Conservation (phyloP, 805 yeast genomes). For the Schwanniomyces sp. region DNA sequence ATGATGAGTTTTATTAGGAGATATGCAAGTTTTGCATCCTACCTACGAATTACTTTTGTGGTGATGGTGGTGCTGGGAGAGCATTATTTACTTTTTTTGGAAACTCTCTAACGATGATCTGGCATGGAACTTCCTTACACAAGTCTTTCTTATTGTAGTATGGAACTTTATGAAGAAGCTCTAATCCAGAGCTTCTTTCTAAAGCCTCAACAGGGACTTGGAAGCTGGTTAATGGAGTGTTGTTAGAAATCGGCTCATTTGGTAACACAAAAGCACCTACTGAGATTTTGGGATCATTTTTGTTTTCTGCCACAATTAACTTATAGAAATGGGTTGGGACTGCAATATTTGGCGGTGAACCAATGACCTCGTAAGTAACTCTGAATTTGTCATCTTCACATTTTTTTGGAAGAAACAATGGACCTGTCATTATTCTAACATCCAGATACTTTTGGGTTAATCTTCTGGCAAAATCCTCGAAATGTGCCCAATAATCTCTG, state of each 20-base stretch:
- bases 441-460: constrained; percentile 68
- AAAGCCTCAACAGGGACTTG: constrained; percentile 89
- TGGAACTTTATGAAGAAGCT: constrained; percentile 71
- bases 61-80: not conserved
- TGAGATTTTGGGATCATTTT: constrained; percentile 47
- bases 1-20: not conserved
- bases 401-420: constrained; percentile 79
- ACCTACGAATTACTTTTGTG: not conserved
- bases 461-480: constrained; percentile 84
- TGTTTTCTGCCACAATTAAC: constrained; percentile 76
- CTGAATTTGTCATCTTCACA: constrained; percentile 82
- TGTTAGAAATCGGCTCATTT: constrained; percentile 74
- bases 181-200: constrained; percentile 84
- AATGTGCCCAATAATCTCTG: constrained; percentile 96
- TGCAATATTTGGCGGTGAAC: constrained; percentile 94
- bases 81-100: constrained; percentile 27
- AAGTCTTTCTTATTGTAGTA: constrained; percentile 55
- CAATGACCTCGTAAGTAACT: constrained; percentile 89
- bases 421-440: constrained; percentile 91
- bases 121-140: constrained; percentile 80
- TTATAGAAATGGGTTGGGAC: constrained; percentile 98
- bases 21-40: not conserved
- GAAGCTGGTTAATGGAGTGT: constrained; percentile 67
- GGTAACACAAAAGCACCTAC: constrained; percentile 95
- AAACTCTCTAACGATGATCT: constrained; percentile 79